Conservation (phyloP, 768 basidiomycete species). For the Serendipita sp. region DNA sequence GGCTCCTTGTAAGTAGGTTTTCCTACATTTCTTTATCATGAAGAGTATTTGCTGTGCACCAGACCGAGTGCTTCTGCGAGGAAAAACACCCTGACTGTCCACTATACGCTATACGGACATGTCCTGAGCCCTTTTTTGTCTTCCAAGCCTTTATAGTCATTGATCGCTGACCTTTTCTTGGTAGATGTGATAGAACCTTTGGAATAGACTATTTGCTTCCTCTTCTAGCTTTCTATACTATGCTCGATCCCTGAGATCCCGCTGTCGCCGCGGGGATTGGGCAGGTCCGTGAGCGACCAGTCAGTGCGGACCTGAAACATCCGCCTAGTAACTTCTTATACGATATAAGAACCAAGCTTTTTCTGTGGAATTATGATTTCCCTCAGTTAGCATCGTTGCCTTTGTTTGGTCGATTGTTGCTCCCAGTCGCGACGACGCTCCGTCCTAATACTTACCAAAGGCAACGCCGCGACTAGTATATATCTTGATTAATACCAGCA, state of each 20-base stretch:
- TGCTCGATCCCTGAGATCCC: neutral
- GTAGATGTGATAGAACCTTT: no score
- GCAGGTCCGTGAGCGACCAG: neutral
- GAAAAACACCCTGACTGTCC: constrained; percentile 1
- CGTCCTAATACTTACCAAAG: neutral
- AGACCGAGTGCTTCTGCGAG: neutral
- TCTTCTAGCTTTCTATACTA: no score
- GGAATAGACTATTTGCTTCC: no score
- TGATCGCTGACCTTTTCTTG: no score
- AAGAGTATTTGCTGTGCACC: constrained; percentile 6
- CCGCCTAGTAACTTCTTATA: neutral
- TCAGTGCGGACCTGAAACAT: neutral
- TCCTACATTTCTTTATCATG: neutral
- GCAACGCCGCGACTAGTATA: neutral
- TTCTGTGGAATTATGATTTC: neutral
- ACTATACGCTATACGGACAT: neutral
- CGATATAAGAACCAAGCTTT: neutral
- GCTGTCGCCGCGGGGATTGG: neutral
- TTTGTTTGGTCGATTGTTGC: neutral
- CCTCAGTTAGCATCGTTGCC: neutral
- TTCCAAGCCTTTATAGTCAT: no score
- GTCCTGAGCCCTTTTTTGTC: neutral
- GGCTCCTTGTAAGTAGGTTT: neutral
- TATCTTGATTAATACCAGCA: neutral
- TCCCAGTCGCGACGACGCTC: neutral